Base-by-base conservation (phyloP, 345 rosid genomes). In the Salix udensis region DNA sequence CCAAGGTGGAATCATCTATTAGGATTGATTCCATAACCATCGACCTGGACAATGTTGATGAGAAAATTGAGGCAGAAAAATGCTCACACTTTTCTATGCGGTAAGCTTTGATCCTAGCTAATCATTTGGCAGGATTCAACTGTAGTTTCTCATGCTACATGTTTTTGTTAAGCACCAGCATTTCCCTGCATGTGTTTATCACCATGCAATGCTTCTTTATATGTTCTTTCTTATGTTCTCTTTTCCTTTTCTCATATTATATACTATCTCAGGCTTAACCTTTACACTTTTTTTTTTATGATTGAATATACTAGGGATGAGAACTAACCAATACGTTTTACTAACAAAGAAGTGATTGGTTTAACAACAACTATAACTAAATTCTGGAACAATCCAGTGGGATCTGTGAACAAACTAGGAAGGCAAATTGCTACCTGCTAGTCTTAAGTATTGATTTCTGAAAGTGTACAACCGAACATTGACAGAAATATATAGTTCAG, bases 81-180 rank as follows among this genome's bases (percentile, higher is more conserved):
- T 92, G 95, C 77, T 81, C 87, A 64, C 90, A 87, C 73, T 92
- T 92, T 81, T 87, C 97, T n/a, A 80, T 92, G 78, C 88, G 94
- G 97, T 92, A 84, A 85, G 90, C 75, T 30, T 70, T 72, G 55
- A 58, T 72, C 66, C 13, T 42, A 42, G 46, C 65, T 36, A 21
- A 40, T 74, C 42, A 61, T 74, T 39, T 8, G 65, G 4, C 58
- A 36, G 23, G 26, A n/a, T 70, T 64, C 19, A 50, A 53, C 34
- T 55, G 4, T 7, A 42, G 8, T 23, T 37, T 70, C 19, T 61
- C 14, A 52, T 72, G 46, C 58, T 13, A 28, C 12, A 52, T 70
- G 66, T 10, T 39, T 67, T n/a, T 24, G 28, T 58, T 58, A 58
- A 58, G 4, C 28, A 58, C 62, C 5, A n/a, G 13, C 62, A n/a